Evolutionary conservation across 371 early-diverging fungal genomes (phyloP).

Genomic region (Entomophthora muscae): DNA sequence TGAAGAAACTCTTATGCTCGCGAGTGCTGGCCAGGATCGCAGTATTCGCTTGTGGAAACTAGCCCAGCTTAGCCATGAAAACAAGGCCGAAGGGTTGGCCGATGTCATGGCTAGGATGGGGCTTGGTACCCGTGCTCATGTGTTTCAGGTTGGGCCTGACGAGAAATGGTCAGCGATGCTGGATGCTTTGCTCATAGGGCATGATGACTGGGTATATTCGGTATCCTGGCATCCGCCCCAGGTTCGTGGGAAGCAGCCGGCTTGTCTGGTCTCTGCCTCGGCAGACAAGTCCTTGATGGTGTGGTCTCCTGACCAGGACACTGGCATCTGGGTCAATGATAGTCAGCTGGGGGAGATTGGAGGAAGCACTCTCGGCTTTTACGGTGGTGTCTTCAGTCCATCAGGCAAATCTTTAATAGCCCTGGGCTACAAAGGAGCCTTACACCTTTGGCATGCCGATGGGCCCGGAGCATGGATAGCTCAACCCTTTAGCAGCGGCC

Average conservation of each 20-base stretch:
- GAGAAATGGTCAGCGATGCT: constrained; percentile 13
- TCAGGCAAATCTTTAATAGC: constrained; percentile 49
- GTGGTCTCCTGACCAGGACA: constrained; percentile 68
- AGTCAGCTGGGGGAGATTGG: constrained; percentile 84
- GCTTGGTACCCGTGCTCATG: background rate
- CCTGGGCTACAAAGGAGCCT: constrained; percentile 72
- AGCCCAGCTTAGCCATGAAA: background rate
- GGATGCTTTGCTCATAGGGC: constrained; percentile 80
- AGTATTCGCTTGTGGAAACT: constrained; percentile 73
- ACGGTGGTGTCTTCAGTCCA: constrained; percentile 54
- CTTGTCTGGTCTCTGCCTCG: constrained; percentile 67
- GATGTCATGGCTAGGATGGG: background rate
- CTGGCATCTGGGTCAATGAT: constrained; percentile 72
- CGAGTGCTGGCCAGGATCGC: constrained; percentile 81
- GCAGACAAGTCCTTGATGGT: constrained; percentile 85
- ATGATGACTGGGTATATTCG: constrained; percentile 90
- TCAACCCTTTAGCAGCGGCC: constrained; percentile 11
- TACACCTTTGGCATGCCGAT: constrained; percentile 63
- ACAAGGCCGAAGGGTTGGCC: background rate
- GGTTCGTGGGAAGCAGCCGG: constrained; percentile 27
- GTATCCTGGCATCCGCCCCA: constrained; percentile 17
- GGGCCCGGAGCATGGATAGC: background rate
- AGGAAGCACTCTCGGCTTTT: constrained; percentile 65
- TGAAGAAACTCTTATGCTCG: constrained; percentile 62
- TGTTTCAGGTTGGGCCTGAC: background rate